phyloP scores from a whole-genome alignment of 148 eudicot species.

The Pharnaceum exiguum region DNA sequence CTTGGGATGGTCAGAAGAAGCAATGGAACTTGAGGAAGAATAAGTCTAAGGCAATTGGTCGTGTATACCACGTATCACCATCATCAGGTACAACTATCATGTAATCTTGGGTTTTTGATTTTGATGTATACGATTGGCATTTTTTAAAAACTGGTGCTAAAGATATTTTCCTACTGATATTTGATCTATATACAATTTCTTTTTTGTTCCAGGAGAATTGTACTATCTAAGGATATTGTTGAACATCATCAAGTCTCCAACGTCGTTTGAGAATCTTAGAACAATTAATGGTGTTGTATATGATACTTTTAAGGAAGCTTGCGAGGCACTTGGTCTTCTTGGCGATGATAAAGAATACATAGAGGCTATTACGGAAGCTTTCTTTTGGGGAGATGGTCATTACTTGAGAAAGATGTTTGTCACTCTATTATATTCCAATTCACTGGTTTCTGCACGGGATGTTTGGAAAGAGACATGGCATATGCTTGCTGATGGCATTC shows the following conservation, averaged over 20 bases:
- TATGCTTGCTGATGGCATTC: not conserved
- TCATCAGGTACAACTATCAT: too few species aligned
- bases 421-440: not conserved
- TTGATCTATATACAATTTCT: too few species aligned
- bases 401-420: not conserved
- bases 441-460: not conserved
- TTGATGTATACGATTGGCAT: too few species aligned
- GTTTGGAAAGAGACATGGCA: slow-evolving; percentile 2
- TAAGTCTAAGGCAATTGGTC: not conserved
- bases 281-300: not conserved
- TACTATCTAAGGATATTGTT: not conserved
- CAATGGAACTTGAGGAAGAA: not conserved
- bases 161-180: too few species aligned
- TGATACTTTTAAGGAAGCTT: not conserved
- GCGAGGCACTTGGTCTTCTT: not conserved
- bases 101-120: too few species aligned
- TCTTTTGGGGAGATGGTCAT: not conserved
- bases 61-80: not conserved
- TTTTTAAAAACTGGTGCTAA: too few species aligned
- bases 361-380: not conserved
- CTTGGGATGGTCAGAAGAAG: not conserved
- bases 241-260: not conserved
- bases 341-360: slow-evolving; percentile 8
- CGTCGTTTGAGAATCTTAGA: not conserved
- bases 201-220: too few species aligned